A percentile compares a stretch with the other conserved stretches of the same genome.
Conservation (phyloP, 1,284 basidiomycete species). For the Entoloma clypeatum region DNA sequence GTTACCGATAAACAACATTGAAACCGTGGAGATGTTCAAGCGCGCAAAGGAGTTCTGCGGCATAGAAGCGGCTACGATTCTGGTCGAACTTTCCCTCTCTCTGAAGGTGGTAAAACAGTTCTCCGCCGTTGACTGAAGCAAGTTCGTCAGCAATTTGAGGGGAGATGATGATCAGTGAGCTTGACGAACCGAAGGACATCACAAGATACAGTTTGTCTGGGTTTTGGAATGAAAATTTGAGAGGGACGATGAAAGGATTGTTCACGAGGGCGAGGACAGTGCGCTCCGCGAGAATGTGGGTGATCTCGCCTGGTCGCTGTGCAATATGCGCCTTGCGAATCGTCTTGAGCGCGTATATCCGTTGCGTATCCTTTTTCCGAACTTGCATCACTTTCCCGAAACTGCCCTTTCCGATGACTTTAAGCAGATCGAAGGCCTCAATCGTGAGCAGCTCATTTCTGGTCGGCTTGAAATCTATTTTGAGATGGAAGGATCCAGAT, state of each 20-base stretch:
- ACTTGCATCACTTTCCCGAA: slow-evolving; percentile 99
- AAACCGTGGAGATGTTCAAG: slow-evolving; percentile 96
- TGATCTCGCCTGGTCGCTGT: slow-evolving; percentile 93
- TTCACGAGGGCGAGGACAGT: slow-evolving; percentile 97
- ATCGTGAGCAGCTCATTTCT: slow-evolving; percentile 86
- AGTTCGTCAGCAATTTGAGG: slow-evolving; percentile 5
- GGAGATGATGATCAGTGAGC: slow-evolving; percentile 3
- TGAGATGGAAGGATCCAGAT: slow-evolving; percentile 91
- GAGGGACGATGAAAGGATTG: slow-evolving; percentile 98
- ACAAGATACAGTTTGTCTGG: slow-evolving; percentile 98
- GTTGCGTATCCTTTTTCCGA: slow-evolving; percentile 95
- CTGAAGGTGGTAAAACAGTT: slow-evolving; percentile 97
- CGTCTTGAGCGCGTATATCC: slow-evolving; percentile 98
- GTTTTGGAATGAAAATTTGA: slow-evolving; percentile 99
- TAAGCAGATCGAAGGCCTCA: slow-evolving; percentile 95
- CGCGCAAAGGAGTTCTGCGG: slow-evolving; percentile 91
- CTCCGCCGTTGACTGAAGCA: slow-evolving; percentile 86
- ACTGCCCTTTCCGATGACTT: slow-evolving; percentile 97
- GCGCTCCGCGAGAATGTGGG: slow-evolving; percentile 95
- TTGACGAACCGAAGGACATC: slow-evolving; percentile 80
- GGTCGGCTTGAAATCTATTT: slow-evolving; percentile 89
- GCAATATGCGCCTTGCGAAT: slow-evolving; percentile 99
- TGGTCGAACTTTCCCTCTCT: slow-evolving; percentile 97
- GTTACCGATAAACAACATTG: slow-evolving; percentile 95
- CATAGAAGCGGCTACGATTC: slow-evolving; percentile 91